Percentiles rank a stretch among this genome's conserved stretches.
Evolutionary conservation across 768 basidiomycete species (phyloP).

Genomic region (Plicaturopsis crispa): DNA sequence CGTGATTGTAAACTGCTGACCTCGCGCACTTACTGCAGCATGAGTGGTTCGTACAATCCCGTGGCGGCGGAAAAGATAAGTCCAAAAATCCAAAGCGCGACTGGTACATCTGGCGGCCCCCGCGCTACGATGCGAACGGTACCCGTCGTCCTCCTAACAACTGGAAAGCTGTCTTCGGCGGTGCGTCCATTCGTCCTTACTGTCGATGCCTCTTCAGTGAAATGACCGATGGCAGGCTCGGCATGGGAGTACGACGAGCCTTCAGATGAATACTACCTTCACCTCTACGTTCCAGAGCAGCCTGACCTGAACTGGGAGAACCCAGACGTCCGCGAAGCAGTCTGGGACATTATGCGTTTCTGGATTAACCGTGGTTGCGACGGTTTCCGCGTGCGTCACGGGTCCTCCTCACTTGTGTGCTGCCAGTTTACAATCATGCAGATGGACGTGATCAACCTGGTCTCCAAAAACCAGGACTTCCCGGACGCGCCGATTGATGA

Average conservation of each 20-base stretch:
- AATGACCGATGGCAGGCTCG: slow-evolving; percentile 32
- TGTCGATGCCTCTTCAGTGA: neutral
- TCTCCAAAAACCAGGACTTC: slow-evolving; percentile 54
- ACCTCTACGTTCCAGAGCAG: slow-evolving; percentile 58
- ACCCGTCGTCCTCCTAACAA: slow-evolving; percentile 61
- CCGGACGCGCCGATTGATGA: slow-evolving; percentile 59
- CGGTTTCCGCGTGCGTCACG: slow-evolving; percentile 56
- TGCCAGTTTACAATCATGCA: slow-evolving; percentile 11
- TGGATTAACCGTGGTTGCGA: slow-evolving; percentile 73
- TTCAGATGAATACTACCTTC: slow-evolving; percentile 67
- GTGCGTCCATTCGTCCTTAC: slow-evolving; percentile 20
- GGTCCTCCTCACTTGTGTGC: neutral
- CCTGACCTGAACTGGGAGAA: slow-evolving; percentile 80
- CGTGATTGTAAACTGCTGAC: slow-evolving; percentile 3
- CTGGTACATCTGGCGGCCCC: slow-evolving; percentile 73
- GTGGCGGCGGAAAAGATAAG: slow-evolving; percentile 33
- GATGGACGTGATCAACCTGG: slow-evolving; percentile 69
- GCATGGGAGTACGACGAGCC: slow-evolving; percentile 65
- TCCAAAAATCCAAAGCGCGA: slow-evolving; percentile 56
- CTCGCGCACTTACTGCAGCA: slow-evolving; percentile 33
- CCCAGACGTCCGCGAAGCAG: slow-evolving; percentile 45
- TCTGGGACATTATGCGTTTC: slow-evolving; percentile 61
- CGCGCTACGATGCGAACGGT: slow-evolving; percentile 43
- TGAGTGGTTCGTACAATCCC: slow-evolving; percentile 61
- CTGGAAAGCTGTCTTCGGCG: slow-evolving; percentile 63